Evolutionary conservation across 2,329 filamentous ascomycete genomes (phyloP).

Genomic region (Aspergillus quadrilineatus): DNA sequence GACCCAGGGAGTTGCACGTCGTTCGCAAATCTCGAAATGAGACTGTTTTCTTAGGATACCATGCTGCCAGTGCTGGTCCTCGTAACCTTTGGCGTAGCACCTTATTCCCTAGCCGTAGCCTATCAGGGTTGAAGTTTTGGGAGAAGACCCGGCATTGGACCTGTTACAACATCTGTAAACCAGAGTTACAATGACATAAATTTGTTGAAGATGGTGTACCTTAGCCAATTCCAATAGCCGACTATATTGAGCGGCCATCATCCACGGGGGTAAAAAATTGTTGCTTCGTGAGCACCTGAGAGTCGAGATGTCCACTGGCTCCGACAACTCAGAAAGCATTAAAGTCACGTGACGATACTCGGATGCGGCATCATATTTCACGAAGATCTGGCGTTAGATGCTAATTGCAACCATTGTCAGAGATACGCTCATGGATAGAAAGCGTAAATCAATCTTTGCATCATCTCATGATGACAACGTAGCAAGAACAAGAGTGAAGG

Average conservation of each 20-base stretch:
- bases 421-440: conserved; percentile 26
- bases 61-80: conserved; percentile 78
- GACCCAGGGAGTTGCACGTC: conserved; percentile 62
- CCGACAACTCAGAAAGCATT: too few species aligned
- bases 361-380: too few species aligned
- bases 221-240: conserved; percentile 71
- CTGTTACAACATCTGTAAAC: conserved; percentile 48
- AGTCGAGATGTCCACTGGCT: too few species aligned
- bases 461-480: background rate
- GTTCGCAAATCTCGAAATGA: conserved; percentile 72
- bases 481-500: conserved; percentile 24
- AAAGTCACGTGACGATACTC: background rate
- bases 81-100: conserved; percentile 82
- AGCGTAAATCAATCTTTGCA: conserved; percentile 23
- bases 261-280: background rate
- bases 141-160: conserved; percentile 89
- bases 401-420: background rate
- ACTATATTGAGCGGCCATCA: conserved; percentile 53
- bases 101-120: conserved; percentile 83
- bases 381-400: too few species aligned
- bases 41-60: conserved; percentile 77
- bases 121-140: conserved; percentile 83
- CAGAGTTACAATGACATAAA: background rate
- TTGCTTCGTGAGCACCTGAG: background rate
- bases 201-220: conserved; percentile 50